A percentile compares a stretch with the other conserved stretches of the same genome.
phyloP scores from a whole-genome alignment of 345 rosid species.

The Eucalyptus pauciflora region DNA sequence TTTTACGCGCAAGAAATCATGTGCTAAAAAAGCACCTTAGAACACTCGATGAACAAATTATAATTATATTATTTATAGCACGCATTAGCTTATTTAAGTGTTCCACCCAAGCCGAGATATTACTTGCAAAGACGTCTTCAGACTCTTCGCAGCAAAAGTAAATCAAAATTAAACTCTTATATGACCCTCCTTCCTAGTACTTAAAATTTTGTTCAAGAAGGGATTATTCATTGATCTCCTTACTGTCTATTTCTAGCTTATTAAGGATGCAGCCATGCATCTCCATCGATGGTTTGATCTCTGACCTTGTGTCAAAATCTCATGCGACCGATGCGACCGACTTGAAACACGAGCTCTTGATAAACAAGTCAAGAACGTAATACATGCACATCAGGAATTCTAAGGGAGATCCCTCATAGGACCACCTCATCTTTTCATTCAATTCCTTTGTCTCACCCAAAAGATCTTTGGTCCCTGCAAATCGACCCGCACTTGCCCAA shows the following conservation, averaged over 20 bases:
- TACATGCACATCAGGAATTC: not conserved
- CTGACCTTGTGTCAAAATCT: not conserved
- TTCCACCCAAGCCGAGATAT: no score
- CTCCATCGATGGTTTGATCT: not conserved
- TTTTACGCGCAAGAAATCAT: no score
- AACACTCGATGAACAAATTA: no score
- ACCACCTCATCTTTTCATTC: not conserved
- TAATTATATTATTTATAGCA: no score
- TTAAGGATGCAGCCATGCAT: not conserved
- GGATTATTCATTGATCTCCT: not conserved
- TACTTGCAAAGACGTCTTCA: not conserved
- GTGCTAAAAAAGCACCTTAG: no score
- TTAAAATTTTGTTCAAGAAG: not conserved
- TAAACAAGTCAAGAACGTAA: not conserved
- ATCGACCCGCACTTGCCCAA: not conserved
- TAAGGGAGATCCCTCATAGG: not conserved
- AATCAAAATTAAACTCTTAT: not conserved
- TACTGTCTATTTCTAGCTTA: not conserved
- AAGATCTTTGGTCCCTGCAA: not conserved
- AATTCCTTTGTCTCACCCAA: not conserved
- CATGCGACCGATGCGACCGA: not conserved
- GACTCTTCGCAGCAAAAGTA: not conserved
- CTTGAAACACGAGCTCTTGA: not conserved
- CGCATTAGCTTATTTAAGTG: no score
- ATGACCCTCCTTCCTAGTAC: not conserved